A percentile compares a stretch with the other conserved stretches of the same genome.
Evolutionary conservation across 352 stramenopile species (phyloP).

Genomic region (Peronosclerospora sorghi): DNA sequence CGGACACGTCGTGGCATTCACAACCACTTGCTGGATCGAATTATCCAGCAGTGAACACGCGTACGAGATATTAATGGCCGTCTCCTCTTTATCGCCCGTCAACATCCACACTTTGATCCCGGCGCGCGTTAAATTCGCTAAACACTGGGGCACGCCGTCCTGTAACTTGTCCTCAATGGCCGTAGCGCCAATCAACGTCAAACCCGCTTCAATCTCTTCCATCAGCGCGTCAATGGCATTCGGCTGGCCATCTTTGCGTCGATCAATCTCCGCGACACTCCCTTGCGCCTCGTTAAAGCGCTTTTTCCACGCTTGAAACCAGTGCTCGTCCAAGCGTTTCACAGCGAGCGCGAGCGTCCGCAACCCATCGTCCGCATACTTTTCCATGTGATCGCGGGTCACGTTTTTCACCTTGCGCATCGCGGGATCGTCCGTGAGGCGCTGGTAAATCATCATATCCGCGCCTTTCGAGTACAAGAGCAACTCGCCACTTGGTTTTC

Average conservation of each 20-base stretch:
- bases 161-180: constrained; percentile 91
- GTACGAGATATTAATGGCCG: constrained; percentile 93
- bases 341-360: constrained; percentile 74
- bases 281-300: constrained; percentile 59
- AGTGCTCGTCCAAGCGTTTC: constrained; percentile 51
- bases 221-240: constrained; percentile 68
- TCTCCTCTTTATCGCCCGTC: constrained; percentile 93
- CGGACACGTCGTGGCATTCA: constrained; percentile 60
- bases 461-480: constrained; percentile 84
- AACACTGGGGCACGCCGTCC: constrained; percentile 78
- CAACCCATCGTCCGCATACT: constrained; percentile 76
- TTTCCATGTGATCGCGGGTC: constrained; percentile 70
- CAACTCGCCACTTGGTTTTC: constrained; percentile 38
- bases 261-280: constrained; percentile 63
- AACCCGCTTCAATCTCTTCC: constrained; percentile 69
- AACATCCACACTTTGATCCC: constrained; percentile 94
- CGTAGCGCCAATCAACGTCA: constrained; percentile 82
- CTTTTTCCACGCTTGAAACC: constrained; percentile 67
- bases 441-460: constrained; percentile 88
- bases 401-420: constrained; percentile 42
- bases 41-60: constrained; percentile 80
- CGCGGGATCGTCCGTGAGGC: constrained; percentile 37
- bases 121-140: constrained; percentile 66
- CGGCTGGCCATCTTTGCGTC: constrained; percentile 66
- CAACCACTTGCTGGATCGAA: constrained; percentile 66